These are phyloP conservation scores for Aspergillus sp. DNA, from an alignment of 2,329 filamentous ascomycete species.

Conservation along the genomic window DNA sequence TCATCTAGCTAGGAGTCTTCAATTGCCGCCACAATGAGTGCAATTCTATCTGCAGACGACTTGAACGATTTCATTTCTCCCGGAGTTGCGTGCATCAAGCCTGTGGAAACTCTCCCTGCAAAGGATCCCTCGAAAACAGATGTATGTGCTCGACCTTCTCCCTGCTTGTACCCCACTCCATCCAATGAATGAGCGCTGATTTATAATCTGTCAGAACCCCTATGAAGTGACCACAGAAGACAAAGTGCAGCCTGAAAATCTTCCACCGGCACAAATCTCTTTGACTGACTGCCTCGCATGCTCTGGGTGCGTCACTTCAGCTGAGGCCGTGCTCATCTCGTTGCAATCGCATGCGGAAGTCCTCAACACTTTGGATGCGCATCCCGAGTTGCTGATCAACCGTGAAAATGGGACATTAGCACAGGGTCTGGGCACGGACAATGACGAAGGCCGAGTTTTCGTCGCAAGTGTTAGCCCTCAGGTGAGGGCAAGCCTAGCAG, in stretches of 20 bases:
- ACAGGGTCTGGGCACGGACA: constrained; percentile 35
- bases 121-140: constrained; percentile 53
- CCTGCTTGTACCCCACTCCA: constrained; percentile 2
- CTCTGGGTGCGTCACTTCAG: constrained; percentile 95
- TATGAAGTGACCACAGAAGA: constrained; percentile 96
- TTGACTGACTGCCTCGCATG: constrained; percentile 97
- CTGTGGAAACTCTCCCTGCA: constrained; percentile 83
- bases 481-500: constrained; percentile 82
- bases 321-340: constrained; percentile 94
- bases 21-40: constrained; percentile 69
- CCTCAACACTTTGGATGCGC: constrained; percentile 73
- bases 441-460: constrained; percentile 69
- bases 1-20: constrained; percentile 15
- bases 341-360: constrained; percentile 94
- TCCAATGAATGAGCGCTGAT: constrained; percentile 22
- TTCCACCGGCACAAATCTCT: constrained; percentile 83
- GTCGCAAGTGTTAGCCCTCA: constrained; percentile 93
- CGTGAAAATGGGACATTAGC: constrained; percentile 45
- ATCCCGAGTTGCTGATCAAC: constrained; percentile 45
- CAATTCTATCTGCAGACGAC: constrained; percentile 94
- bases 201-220: constrained; percentile 47
- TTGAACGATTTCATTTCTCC: constrained; percentile 99
- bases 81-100: constrained; percentile 97
- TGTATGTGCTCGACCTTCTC: constrained; percentile 35
- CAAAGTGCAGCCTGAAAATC: constrained; percentile 60